Conservation (phyloP, 2,329 filamentous ascomycete genomes). For the Chaetomium olivaceum region DNA sequence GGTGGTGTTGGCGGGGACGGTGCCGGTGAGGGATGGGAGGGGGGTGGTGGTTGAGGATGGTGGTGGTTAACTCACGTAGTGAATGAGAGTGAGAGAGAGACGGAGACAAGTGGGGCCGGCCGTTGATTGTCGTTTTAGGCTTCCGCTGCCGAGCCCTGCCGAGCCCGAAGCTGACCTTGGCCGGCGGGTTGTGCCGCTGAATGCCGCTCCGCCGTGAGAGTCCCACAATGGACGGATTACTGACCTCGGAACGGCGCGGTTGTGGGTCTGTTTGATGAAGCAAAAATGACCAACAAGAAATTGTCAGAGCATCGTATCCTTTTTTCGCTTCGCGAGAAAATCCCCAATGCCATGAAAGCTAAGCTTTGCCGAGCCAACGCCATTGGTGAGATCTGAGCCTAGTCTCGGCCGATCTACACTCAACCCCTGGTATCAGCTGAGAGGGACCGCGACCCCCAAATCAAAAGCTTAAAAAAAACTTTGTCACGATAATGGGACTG, state of each 20-base stretch:
- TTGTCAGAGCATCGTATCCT: not conserved
- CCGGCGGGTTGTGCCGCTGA: not conserved
- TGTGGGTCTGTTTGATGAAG: not conserved
- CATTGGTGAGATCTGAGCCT: not conserved
- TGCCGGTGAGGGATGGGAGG: conserved; percentile 47
- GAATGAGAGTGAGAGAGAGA: not conserved
- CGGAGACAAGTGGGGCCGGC: not conserved
- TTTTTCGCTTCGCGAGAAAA: not conserved
- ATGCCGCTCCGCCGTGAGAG: not conserved
- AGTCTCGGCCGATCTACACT: not conserved
- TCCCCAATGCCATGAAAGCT: not conserved
- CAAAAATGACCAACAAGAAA: not conserved
- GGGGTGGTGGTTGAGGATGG: conserved; percentile 22
- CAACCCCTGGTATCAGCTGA: not conserved
- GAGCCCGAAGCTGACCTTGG: not conserved
- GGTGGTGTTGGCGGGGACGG: conserved; percentile 69
- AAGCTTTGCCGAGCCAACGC: conserved; percentile 8
- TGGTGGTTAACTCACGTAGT: not conserved
- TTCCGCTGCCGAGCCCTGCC: not conserved
- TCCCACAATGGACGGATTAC: too few species aligned
- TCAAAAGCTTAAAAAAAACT: not conserved
- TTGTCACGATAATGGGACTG: not conserved
- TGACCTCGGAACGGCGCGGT: not conserved
- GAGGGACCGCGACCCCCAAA: not conserved
- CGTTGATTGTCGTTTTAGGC: not conserved